Evolutionary conservation across 768 basidiomycete genomes (phyloP), one percentile per base, ranked within the genome.

Genomic region (Phlebiopsis gigantea): DNA sequence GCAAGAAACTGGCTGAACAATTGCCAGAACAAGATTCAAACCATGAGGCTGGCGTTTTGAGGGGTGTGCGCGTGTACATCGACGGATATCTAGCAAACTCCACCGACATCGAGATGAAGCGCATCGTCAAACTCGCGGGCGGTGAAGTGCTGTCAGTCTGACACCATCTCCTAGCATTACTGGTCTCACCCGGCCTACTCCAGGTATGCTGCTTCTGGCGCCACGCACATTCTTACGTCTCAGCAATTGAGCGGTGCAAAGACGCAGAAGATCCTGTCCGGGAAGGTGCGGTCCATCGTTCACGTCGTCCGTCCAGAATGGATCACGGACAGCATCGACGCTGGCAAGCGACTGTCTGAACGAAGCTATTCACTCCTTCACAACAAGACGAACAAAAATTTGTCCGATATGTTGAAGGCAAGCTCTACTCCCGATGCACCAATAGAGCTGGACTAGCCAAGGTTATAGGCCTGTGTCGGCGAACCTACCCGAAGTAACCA

Each of bases 211-310:
- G 73, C 82, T 14, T 82, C 83, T 17, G 78, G 79, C 9, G 85
- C 85, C 46, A 93, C 91, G 6, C 91, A 94, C 66, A 84, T 93
- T 50, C 65, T 94, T 39, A 87, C 87, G 8, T 90, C 89, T 5
- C 81, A 82, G 60, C 79, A 78, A 53, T 74, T 92, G 55, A 88
- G 77, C 63, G 88, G 78, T 17, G 79, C 82, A 25, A 93, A 93
- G 69, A 85, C 80, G 2, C 82, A 91, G 57, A 82, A 77, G 62
- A 63, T 84, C 50, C 69, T 92, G 54, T 80, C 77, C 19, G 68
- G 72, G 22, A 83, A 80, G 21, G 62, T 73, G 29, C 73, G 74
- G 60, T 76, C 68, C 56, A 75, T 75, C 31, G 72, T 75, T 21
- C 77, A 86, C 55, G 79, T 93, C 54, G 88, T 93, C 29, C 82